Conservation (phyloP, 1,284 basidiomycete genomes). For the Moniliophthora roreri region DNA sequence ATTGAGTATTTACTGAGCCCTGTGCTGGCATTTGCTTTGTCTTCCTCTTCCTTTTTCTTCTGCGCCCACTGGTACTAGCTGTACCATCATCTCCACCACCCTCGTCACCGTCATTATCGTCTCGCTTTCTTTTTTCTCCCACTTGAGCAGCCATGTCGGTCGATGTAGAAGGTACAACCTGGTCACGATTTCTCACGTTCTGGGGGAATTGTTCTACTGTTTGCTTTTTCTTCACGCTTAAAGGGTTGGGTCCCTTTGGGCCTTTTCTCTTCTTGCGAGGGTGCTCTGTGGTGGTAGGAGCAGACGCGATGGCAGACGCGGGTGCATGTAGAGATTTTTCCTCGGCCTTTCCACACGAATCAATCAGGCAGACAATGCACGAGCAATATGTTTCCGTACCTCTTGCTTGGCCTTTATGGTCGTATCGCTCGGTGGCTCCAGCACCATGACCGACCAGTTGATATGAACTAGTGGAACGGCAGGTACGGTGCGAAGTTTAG, state of each 20-base stretch:
- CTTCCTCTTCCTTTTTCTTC: conserved; percentile 9
- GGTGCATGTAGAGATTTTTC: conserved; percentile 49
- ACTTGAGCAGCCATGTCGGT: neutral
- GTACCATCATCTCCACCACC: neutral
- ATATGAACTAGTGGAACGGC: conserved; percentile 87
- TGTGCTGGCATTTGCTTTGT: too few species aligned
- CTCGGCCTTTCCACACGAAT: conserved; percentile 45
- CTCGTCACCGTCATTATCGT: neutral
- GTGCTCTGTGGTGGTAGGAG: conserved; percentile 34
- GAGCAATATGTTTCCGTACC: conserved; percentile 43
- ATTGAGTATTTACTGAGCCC: too few species aligned
- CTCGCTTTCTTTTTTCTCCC: conserved; percentile 2
- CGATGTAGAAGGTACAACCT: conserved; percentile 12
- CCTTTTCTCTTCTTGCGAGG: conserved; percentile 65
- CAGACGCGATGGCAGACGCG: conserved; percentile 40
- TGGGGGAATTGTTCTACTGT: conserved; percentile 12
- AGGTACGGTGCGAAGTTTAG: conserved; percentile 66
- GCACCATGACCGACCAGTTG: conserved; percentile 86
- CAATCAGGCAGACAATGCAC: neutral
- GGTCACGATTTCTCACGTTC: conserved; percentile 6
- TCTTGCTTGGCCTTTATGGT: conserved; percentile 70
- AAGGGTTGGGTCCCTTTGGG: conserved; percentile 88
- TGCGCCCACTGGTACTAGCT: neutral
- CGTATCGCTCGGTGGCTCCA: conserved; percentile 81
- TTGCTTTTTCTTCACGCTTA: conserved; percentile 89